Percentiles rank a stretch among this genome's conserved stretches.
These are phyloP conservation scores for Kwoniella heveanensis DNA, from an alignment of 768 basidiomycete species.

Conservation along the genomic window DNA sequence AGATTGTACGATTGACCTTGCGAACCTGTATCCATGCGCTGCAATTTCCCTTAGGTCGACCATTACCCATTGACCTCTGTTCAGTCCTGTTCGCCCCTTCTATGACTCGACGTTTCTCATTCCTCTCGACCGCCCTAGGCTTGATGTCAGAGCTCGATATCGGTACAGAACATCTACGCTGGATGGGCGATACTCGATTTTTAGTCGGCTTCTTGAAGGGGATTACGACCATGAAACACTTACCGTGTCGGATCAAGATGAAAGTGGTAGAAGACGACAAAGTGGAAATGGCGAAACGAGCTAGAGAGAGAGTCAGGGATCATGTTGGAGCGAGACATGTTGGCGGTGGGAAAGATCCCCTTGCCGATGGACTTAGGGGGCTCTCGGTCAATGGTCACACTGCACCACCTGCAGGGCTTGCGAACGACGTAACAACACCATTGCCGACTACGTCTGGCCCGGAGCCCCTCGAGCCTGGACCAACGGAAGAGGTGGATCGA, in stretches of 20 bases:
- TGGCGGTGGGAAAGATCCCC: slow-evolving; percentile 20
- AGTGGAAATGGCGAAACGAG: slow-evolving; percentile 34
- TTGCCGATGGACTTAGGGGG: slow-evolving; percentile 19
- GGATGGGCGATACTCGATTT: slow-evolving; percentile 56
- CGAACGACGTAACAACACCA: neutral
- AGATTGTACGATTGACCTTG: no score
- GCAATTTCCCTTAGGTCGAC: slow-evolving; percentile 22
- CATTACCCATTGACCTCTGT: slow-evolving; percentile 51
- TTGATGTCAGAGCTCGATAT: slow-evolving; percentile 51
- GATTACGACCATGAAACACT: slow-evolving; percentile 35
- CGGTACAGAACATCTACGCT: slow-evolving; percentile 55
- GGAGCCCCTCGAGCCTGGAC: no score
- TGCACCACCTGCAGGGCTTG: neutral
- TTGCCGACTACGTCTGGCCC: neutral
- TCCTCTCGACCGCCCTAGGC: slow-evolving; percentile 50
- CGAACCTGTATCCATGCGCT: no score
- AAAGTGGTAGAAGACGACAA: slow-evolving; percentile 48
- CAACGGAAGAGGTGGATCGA: neutral
- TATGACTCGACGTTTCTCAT: slow-evolving; percentile 34
- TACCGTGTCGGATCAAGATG: slow-evolving; percentile 41
- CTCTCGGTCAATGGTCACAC: slow-evolving; percentile 13
- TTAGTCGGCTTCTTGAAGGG: slow-evolving; percentile 51
- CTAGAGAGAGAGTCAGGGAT: slow-evolving; percentile 21
- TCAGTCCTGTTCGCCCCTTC: slow-evolving; percentile 48
- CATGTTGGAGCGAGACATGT: slow-evolving; percentile 11